Base-by-base conservation (phyloP, 2,329 filamentous ascomycete species). In the Neonectria coccinea region DNA sequence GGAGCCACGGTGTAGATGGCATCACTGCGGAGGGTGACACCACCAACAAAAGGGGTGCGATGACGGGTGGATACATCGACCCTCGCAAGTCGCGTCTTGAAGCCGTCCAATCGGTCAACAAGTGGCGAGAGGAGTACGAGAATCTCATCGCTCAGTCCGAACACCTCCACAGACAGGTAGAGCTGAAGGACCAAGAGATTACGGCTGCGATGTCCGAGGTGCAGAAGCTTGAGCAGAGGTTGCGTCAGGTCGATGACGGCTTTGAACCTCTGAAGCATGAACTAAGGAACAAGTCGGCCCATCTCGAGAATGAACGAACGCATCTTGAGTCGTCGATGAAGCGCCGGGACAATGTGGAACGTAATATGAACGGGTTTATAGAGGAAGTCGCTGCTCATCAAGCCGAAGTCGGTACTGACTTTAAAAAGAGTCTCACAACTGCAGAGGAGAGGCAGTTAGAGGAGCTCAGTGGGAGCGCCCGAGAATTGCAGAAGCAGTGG, bases 21-120 rank as follows among this genome's bases (percentile, higher is more conserved):
- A 97, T 99, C 70, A 99, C 96, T 0, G 92, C 93, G 4, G 94
- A 98, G 62, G 96, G 96, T 78, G 95, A 98, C 79, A 93, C 93
- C 33, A 94, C 94, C 1, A 97, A 97, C 80, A 97, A 97, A 81
- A 92, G 95, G 72, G 96, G 96, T 79, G 95, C 94, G 14, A 89
- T 99, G 83, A 97, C 94, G 53, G 96, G 96, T 83, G 96, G 96
- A 73, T 99, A 91, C 76, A 91, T 97, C 67, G 96, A 99, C 75
- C 88, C 92, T 11, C 88, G 92, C 36, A 91, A 90, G 70, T 98
- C 95, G 1, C 91, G 95, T 22, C 85, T 98, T n/a, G 91, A 95
- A 73, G 93, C 92, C 29, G 91, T 97, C 31, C 90, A 91, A 64
- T 85, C 88, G 5, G 88, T 95, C 33, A 88, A 89, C 59, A 90